Base-by-base conservation (phyloP, 2,329 filamentous ascomycete genomes). In the Fusarium sp. region DNA sequence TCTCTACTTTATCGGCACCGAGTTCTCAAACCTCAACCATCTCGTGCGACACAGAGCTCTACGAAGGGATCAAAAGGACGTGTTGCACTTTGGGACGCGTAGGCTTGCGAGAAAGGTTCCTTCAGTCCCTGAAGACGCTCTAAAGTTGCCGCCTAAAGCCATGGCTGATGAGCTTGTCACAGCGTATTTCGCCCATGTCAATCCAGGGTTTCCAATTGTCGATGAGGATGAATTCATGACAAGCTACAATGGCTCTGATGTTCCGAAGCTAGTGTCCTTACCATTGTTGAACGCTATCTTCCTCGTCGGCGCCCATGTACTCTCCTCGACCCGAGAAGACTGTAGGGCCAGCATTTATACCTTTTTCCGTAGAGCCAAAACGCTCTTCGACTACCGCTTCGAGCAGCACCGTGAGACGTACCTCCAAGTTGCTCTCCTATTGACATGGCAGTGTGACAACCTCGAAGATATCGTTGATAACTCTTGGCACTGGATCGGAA, bases 361-460 rank as follows among this genome's bases (percentile, higher is more conserved):
- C 10, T 86, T 89, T 73, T 89, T 88, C 69, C 83, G 84, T 24
- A 83, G 87, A 24, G 85, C 86, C 20, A 89, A 89, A 74, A 82
- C 83, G 65, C 78, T 89, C 3, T 86, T 88, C 45, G 87, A 89
- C 73, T 83, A 82, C 33, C 84, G 87, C 11, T 84, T 87, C 39
- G 87, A 89, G 70, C 83, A 86, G 31, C 86, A 89, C 71, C 83
- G 88, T 20, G 84, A 86, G 67, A 83, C 84, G 36, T 81, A 89
- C 55, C 82, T 89, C n/a, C 88, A 89, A 75, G 85, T 85, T 7
- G 86, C 87, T 5, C 78, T 89, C 28, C 81, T 89, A 3, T 73
- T 89, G 58, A 88, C 86, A 5, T 89, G 87, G 88, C 85, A 88
- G 70, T 85, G 86, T 3, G 86, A 89, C 54, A 84, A 85, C 20